Evolutionary conservation across 1,284 basidiomycete species (phyloP), one percentile per base, ranked within the genome.

Genomic region (Neotropicomus parvogracilis): DNA sequence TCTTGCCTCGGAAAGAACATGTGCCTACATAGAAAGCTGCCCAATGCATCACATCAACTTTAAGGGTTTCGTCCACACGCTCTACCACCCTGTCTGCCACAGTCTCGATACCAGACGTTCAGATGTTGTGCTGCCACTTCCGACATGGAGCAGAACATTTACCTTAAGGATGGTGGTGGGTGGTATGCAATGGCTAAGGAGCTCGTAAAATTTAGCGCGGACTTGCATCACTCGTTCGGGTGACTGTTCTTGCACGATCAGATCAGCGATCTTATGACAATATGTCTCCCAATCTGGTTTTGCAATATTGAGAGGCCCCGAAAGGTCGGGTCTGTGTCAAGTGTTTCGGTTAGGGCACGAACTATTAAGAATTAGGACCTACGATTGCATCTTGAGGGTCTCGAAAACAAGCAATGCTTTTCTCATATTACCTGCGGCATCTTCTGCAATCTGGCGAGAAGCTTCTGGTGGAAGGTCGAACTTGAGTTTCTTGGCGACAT

Each of bases 211-310:
- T 71, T 95, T 97, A 31, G 81, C 80, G 46, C 97, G 80, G 10
- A 98, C 89, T 62, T 93, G 91, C 76, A 98, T 88, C 42, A 99
- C 82, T 47, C 85, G 82, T 50, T 87, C 82, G 12, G 97, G 93
- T n/a, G 85, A 82, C 69, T 98, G 97, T 61, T 97, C 92, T 56
- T 82, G 78, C n/a, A 98, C 72, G 58, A 99, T 95, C 60, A 90
- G 68, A 65, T 95, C 91, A n/a, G 91, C 95, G 12, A 97, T 87
- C 66, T 94, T 92, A 57, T 85, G 77, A 58, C 93, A 95, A 65
- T 97, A 99, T n/a, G 88, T 88, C 69, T 99, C 95, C 97, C 97
- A 99, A 64, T 99, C 97, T 12, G 97, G 95, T 69, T 97, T 93
- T 13, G 95, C 92, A 42, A 93, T 89, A 33, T 81, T 77, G 42